phyloP scores from a whole-genome alignment of 495 filamentous ascomycete genomes.

The Aspergillus sclerotiicarbonarius region DNA sequence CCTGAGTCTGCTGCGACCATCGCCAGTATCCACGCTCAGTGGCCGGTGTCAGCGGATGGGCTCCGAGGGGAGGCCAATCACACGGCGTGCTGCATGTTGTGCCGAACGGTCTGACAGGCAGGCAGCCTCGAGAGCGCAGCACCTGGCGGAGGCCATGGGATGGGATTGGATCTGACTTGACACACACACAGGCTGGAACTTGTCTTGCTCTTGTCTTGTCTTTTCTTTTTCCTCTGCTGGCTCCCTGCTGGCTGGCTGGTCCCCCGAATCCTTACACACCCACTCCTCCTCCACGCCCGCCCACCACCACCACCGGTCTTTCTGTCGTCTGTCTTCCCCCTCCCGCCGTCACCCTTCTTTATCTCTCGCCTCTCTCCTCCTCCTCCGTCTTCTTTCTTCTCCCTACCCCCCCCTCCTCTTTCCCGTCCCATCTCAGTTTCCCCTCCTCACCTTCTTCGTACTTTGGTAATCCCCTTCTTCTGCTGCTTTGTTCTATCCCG shows the following conservation, averaged over 20 bases:
- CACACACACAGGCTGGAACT: constrained; percentile 1
- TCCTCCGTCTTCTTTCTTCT: constrained; percentile 21
- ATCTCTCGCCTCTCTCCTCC: constrained; percentile 16
- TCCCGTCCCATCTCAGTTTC: constrained; percentile 16
- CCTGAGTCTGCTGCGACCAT: neutral
- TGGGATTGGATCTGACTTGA: neutral
- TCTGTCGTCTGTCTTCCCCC: constrained; percentile 22
- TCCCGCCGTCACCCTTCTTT: constrained; percentile 23
- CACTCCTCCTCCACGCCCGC: constrained; percentile 11
- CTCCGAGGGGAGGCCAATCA: constrained; percentile 25
- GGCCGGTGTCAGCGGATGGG: constrained; percentile 10
- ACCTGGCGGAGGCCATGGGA: neutral
- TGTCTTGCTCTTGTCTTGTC: neutral
- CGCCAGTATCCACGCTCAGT: neutral
- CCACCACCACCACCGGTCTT: no score
- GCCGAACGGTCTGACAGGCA: constrained; percentile 18
- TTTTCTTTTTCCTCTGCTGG: neutral
- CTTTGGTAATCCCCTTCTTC: constrained; percentile 7
- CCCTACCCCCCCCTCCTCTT: neutral
- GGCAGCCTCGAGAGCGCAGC: constrained; percentile 7
- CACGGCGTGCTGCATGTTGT: constrained; percentile 16
- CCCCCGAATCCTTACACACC: neutral
- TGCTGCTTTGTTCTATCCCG: constrained; percentile 12
- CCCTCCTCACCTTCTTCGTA: constrained; percentile 26
- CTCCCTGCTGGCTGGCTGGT: neutral